Base-by-base conservation (phyloP, 352 stramenopile genomes). In the Phytophthora pseudosyringae region DNA sequence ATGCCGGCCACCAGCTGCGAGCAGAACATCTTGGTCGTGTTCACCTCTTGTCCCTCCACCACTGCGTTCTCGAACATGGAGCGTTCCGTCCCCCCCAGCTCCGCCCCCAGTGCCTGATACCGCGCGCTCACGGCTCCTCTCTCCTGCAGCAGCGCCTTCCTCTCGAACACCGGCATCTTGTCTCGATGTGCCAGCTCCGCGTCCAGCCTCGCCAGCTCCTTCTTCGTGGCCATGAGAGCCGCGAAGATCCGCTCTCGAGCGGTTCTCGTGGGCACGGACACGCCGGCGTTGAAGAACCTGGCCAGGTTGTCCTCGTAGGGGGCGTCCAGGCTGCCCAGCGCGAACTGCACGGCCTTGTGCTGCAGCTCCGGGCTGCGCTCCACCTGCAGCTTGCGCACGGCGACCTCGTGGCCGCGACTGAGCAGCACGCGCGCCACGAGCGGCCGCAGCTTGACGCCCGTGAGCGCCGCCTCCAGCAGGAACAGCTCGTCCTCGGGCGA, bases 41-140 rank as follows among this genome's bases (percentile, higher is more conserved):
- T 67, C 12, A 62, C 62, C n/a, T 55, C 53, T 53, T 52, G 45
- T 15, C 55, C 64, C 53, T 75, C 65, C 29, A 88, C 74, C 21
- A 86, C 71, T 26, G 87, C 81, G 62, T 95, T 96, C 71, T 94
- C 86, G 60, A 94, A 96, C 12, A 94, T 69, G 2, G 86, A 94
- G 10, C 86, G 82, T 59, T 91, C 86, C 8, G 66, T 89, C 39
- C 78, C 63, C 51, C 78, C 75, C 21, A 95, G 73, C 47, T 89
- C 61, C 2, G 66, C 67, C 6, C 86, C 83, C 2, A 95, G 60
- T 13, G 66, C 64, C 5, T 90, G 80, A 54, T 94, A 92, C 52
- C 75, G 59, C 39, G 72, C 71, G 50, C 82, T 63, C 16, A 90
- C 81, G 0, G 53, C 54, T 15, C 85, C 68, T 33, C 75, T 70